Evolutionary conservation across 1,284 basidiomycete species (phyloP), one percentile per base, ranked within the genome.

Genomic region (Takashimella koratensis): DNA sequence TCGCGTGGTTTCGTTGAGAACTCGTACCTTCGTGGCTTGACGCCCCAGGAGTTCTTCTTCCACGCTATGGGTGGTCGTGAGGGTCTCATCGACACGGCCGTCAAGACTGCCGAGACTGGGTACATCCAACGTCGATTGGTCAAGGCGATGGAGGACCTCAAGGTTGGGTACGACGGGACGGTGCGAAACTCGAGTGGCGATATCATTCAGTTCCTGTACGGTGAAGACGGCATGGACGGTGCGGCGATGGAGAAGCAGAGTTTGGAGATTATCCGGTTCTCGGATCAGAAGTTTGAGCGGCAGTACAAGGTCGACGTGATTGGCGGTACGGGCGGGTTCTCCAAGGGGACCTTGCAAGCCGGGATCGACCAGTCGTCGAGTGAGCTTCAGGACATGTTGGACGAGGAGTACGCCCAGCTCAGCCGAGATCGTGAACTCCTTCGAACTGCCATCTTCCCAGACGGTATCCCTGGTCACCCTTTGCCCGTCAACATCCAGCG

Each of bases 41-140:
- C 95, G 0, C 94, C 96, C 0, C 94, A 98, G 66, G 96, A 98
- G 73, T 99, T 94, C 82, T 98, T 98, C 83, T 98, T 99, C 86
- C 96, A 99, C 78, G 96, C 96, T 52, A 98, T 98, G 96, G 95
- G 95, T 67, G 96, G 96, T 79, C 88, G 96, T 68, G 96, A 98
- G 76, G 96, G 96, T 82, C 79, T 98, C 51, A 98, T 98, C 67
- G 96, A 98, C 82, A 99, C 96, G 2, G 96, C 96, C 25, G 94
- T 99, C 77, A 99, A 99, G 80, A 98, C 96, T 5, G 96, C 96
- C 46, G 96, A 99, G 78, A 98, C 96, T 0, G 96, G 96, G 67
- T 98, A 98, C 76, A 98, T 98, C 66, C 96, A 98, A 76, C 89
- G 95, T 68, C 89, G 95, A 62, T 80, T 98, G 58, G 94, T 99